Base-by-base conservation (phyloP, 2,329 filamentous ascomycete species). In the Hymenoscyphus fructigenus region DNA sequence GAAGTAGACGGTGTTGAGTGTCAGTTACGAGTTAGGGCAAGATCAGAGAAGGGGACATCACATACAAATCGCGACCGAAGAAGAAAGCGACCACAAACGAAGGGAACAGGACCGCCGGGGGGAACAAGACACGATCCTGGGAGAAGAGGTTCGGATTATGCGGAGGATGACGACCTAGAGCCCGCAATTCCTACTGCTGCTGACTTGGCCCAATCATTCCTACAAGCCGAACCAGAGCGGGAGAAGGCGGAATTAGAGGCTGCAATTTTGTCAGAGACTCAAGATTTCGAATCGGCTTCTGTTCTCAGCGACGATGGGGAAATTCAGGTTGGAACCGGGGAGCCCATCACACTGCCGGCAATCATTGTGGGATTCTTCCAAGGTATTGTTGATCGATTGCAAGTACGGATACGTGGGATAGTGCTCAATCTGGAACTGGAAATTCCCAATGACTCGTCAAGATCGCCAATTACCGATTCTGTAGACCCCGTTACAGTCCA, bases 1-100 rank as follows among this genome's bases (percentile, higher is more conserved):
- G 91, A 97, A 74, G 84, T 94, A 26, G 88, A 94, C 71, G 93
- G 92, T 23, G 86, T 97, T 66, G 86, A 93, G 69, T 84, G 96
- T 36, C 84, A 88, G 66, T 74, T 91, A 28, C 83, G 82, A 70
- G 80, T 92, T 38, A 71, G 80, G 50, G 59, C 71, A n/a, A 70
- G 70, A 23, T 57, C 65, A 17, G 68, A 68, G 36, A 69, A 71
- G 72, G 62, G 56, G 53, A 47, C 65, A 38, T 73, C 71, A 76
- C 70, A 59, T 75, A 72, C 65, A 70, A 72, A 71, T 69, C 68
- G 71, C 72, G 71, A 72, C 59, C 65, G 74, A 75, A 70, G 72
- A 73, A 66, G 70, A 69, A 74, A 71, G 67, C 41, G 60, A 58
- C 73, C 41, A 73, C 73, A 4, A 70, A 73, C 44, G 36, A 67